A percentile compares a stretch with the other conserved stretches of the same genome.
phyloP scores from a whole-genome alignment of 352 stramenopile species.

The Pythium periplocum region DNA sequence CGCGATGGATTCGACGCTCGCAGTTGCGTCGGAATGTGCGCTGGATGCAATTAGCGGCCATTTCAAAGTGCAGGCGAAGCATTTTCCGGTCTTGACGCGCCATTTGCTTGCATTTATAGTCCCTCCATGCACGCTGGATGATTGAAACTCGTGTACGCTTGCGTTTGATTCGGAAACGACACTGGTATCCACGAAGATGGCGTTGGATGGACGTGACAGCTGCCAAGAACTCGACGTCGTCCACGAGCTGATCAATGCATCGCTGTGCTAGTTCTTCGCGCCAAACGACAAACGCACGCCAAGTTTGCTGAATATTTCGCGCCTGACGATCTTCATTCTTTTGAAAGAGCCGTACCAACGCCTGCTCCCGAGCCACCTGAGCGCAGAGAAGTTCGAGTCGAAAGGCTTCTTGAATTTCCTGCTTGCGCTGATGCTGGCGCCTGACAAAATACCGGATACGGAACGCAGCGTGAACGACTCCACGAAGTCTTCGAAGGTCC shows the following conservation, averaged over 20 bases:
- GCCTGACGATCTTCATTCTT: slow-evolving; percentile 8
- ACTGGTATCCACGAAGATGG: slow-evolving; percentile 36
- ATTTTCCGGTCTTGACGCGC: slow-evolving; percentile 23
- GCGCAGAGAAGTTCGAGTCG: slow-evolving; percentile 20
- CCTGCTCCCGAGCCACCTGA: slow-evolving; percentile 4
- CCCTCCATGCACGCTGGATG: slow-evolving; percentile 43
- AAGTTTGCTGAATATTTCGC: slow-evolving; percentile 25
- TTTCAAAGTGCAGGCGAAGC: slow-evolving; percentile 14
- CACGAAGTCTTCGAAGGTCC: neutral
- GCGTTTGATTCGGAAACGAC: slow-evolving; percentile 26
- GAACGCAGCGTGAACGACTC: slow-evolving; percentile 9
- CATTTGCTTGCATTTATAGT: slow-evolving; percentile 1
- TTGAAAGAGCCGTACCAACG: slow-evolving; percentile 2
- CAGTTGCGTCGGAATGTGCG: slow-evolving; percentile 29
- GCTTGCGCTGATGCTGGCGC: neutral
- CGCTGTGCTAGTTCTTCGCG: slow-evolving; percentile 17
- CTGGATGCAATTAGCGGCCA: slow-evolving; percentile 53
- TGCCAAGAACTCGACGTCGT: slow-evolving; percentile 37
- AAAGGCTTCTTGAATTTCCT: neutral
- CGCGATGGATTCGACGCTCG: slow-evolving; percentile 24
- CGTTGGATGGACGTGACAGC: slow-evolving; percentile 42
- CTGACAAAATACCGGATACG: slow-evolving; percentile 26
- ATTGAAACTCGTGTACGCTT: slow-evolving; percentile 15
- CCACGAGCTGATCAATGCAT: slow-evolving; percentile 24
- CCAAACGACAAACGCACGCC: slow-evolving; percentile 27